A percentile compares a stretch with the other conserved stretches of the same genome.
Conservation (phyloP, 371 early-diverging fungal genomes). For the Mortierella sp. region DNA sequence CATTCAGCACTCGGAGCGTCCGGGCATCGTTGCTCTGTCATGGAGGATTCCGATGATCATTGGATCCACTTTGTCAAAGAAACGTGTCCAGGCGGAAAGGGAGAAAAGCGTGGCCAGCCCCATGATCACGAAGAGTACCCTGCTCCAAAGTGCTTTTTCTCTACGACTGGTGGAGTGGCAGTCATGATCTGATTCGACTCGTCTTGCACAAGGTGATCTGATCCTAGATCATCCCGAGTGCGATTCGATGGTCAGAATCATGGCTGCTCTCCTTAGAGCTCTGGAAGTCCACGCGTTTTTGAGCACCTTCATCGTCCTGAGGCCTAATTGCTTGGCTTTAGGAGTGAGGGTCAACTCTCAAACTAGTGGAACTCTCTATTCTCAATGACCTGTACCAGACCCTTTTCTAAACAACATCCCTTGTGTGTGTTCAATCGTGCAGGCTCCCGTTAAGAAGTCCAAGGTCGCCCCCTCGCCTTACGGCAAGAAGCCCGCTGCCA, state of each 20-base stretch:
- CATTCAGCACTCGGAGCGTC: neutral
- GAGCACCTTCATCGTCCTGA: neutral
- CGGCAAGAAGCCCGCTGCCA: constrained; percentile 76
- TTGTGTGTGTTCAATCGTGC: constrained; percentile 4
- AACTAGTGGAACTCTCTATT: constrained; percentile 32
- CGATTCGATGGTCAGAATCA: constrained; percentile 7
- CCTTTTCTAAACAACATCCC: constrained; percentile 5
- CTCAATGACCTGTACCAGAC: constrained; percentile 53
- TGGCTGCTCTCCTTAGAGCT: constrained; percentile 29
- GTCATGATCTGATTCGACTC: neutral
- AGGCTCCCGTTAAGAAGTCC: constrained; percentile 72
- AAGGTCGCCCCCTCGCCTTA: constrained; percentile 95
- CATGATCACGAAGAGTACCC: neutral
- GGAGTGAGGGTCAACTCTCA: no score
- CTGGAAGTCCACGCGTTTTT: constrained; percentile 2
- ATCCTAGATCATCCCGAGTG: neutral
- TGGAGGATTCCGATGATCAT: neutral
- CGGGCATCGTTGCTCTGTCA: neutral
- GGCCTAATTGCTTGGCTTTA: neutral
- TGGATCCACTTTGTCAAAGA: neutral
- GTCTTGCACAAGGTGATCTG: neutral
- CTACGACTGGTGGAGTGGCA: constrained; percentile 32
- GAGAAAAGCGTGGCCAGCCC: no score
- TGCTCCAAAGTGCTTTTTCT: neutral
- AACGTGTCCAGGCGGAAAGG: no score